Evolutionary conservation across 2,329 filamentous ascomycete genomes (phyloP), one percentile per base, ranked within the genome.

Genomic region (Phaeophleospora eucalypticola): DNA sequence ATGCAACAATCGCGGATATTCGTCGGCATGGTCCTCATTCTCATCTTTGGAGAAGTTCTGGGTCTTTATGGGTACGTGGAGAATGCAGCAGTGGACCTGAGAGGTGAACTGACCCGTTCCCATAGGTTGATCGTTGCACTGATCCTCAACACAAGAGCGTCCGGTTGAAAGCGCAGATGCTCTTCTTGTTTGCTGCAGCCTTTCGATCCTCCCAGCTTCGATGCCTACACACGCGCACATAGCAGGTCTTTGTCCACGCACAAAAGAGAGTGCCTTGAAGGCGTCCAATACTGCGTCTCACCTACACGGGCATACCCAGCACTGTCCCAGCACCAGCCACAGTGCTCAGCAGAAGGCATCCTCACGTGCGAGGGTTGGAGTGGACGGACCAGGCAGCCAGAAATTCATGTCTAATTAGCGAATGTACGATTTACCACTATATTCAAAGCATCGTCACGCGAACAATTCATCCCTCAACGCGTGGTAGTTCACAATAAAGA

Each of bases 1-100:
- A 95, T 98, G 89, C 82, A 89, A 63, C 93, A 98, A 71, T 94
- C 87, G 41, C 82, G 91, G 54, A 86, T 98, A 57, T 98, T 96
- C 61, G 93, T 98, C 41, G 93, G 93, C 69, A 97, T 97, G 93
- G 91, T 98, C 38, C 74, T 98, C 62, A 97, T 97, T 59, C 79
- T 97, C 54, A 98, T 98, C 80, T 98, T 98, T 67, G 93, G 89
- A 47, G 93, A 98, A 77, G 93, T 98, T 15, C 68, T 98, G 66
- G 93, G 93, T 68, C 83, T 98, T 24, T 98, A 98, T 64, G 93
- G 93, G 89, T 95, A 77, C 58, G 84, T 68, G 52, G 9, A 39
- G n/a, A 40, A 45, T 24, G 20, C 21, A 12, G 7, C 17, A 40
- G 24, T 15, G 15, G 54, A 14, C 36, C 7, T 4, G 36, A 37